Percentiles rank a stretch among this genome's conserved stretches.
These are phyloP conservation scores for Bonnemaisonia californica DNA, from an alignment of 31 red algal genomes.

Conservation along the genomic window DNA sequence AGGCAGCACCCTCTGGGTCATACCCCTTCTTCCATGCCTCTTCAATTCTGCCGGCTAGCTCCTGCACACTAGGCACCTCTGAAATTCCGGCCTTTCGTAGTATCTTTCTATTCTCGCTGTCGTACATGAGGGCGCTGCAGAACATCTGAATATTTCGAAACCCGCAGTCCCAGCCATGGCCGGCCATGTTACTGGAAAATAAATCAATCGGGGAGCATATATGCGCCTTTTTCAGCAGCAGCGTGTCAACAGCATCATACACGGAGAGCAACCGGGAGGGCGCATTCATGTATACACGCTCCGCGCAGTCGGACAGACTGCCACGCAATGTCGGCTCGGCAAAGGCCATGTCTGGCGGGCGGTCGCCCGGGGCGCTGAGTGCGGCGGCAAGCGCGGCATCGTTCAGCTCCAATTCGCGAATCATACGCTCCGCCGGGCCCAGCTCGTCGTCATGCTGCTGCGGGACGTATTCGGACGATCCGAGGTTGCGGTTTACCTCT, in stretches of 20 bases:
- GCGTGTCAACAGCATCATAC: constrained; percentile 6
- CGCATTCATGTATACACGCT: constrained; percentile 36
- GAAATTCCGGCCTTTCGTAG: constrained; percentile 18
- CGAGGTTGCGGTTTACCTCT: background rate
- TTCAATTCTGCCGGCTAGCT: constrained; percentile 56
- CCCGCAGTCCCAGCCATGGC: constrained; percentile 60
- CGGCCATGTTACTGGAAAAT: constrained; percentile 55
- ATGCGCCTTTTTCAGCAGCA: constrained; percentile 12
- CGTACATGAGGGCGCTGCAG: constrained; percentile 45
- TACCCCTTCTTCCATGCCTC: constrained; percentile 57
- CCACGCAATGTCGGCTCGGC: constrained; percentile 8
- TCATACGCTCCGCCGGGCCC: constrained; percentile 18
- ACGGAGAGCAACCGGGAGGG: constrained; percentile 22
- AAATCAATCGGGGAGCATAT: constrained; percentile 35
- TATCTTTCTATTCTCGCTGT: constrained; percentile 5
- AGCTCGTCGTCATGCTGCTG: background rate
- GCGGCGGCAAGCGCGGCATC: constrained; percentile 26
- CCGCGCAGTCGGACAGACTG: constrained; percentile 30
- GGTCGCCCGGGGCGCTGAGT: background rate
- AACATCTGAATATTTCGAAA: constrained; percentile 63
- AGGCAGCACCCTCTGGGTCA: constrained; percentile 54
- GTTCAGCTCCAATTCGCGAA: constrained; percentile 1
- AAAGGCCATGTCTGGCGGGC: background rate
- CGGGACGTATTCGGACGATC: background rate
- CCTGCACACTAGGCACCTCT: constrained; percentile 58